These are phyloP conservation scores for Xanthoconium purpureum DNA, from an alignment of 768 basidiomycete genomes.

Conservation along the genomic window DNA sequence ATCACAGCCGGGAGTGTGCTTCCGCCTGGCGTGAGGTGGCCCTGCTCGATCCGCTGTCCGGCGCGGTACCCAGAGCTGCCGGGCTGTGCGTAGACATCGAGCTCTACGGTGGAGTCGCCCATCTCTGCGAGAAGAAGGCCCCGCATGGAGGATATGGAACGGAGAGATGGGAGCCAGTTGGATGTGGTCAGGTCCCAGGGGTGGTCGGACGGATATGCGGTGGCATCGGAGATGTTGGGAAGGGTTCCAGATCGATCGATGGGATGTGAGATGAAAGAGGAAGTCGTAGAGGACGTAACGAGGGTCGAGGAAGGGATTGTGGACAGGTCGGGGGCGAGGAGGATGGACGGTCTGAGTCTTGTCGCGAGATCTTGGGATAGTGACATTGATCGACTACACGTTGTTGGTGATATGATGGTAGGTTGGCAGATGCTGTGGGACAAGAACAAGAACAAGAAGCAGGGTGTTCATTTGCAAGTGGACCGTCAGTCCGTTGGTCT, in stretches of 20 bases:
- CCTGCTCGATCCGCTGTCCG: conserved; percentile 40
- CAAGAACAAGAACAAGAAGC: conserved; percentile 2
- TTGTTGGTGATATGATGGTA: background rate
- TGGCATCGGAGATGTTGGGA: conserved; percentile 18
- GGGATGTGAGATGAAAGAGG: conserved; percentile 22
- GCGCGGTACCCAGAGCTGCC: conserved; percentile 38
- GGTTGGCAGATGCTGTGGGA: conserved; percentile 12
- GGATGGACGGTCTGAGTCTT: conserved; percentile 13
- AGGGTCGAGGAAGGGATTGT: conserved; percentile 28
- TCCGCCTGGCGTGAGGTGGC: conserved; percentile 31
- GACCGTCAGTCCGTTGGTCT: conserved; percentile 13
- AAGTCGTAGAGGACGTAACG: conserved; percentile 23
- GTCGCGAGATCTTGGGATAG: background rate
- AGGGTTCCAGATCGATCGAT: conserved; percentile 14
- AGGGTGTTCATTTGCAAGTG: conserved; percentile 24
- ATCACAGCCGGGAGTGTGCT: conserved; percentile 16
- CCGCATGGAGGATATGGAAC: conserved; percentile 41
- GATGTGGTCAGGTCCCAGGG: conserved; percentile 3
- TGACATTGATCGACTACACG: conserved; percentile 16
- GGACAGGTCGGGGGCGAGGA: conserved; percentile 22
- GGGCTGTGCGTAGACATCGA: conserved; percentile 35
- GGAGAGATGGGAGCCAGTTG: conserved; percentile 27
- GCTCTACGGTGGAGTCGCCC: conserved; percentile 46
- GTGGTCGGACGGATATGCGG: conserved; percentile 10
- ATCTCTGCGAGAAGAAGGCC: conserved; percentile 47